A percentile compares a stretch with the other conserved stretches of the same genome.
Evolutionary conservation across 2,329 filamentous ascomycete genomes (phyloP).

Genomic region (Fusarium sp.): DNA sequence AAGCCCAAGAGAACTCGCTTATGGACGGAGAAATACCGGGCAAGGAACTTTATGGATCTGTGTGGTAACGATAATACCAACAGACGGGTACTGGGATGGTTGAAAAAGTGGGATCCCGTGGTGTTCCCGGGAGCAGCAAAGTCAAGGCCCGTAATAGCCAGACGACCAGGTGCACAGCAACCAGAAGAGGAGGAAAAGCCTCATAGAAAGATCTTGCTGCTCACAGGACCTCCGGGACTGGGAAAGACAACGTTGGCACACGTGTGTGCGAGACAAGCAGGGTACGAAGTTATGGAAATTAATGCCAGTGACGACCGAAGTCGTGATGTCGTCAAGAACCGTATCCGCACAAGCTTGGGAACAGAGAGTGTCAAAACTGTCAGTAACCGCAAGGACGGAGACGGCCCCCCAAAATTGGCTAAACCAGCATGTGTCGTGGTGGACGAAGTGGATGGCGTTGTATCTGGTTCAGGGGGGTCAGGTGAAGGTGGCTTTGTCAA

Average conservation of each 20-base stretch:
- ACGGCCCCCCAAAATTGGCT: constrained; percentile 71
- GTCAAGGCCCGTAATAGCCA: constrained; percentile 57
- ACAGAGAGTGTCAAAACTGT: constrained; percentile 91
- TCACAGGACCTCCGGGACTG: constrained; percentile 90
- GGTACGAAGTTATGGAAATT: constrained; percentile 96
- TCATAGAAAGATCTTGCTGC: constrained; percentile 86
- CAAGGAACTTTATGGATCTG: constrained; percentile 88
- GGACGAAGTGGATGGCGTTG: constrained; percentile 95
- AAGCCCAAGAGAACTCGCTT: constrained; percentile 66
- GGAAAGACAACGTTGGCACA: constrained; percentile 97
- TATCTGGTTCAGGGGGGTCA: constrained; percentile 76
- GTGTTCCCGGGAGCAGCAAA: constrained; percentile 84
- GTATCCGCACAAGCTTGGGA: constrained; percentile 89
- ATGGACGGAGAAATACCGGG: constrained; percentile 98
- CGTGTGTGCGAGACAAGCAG: constrained; percentile 92
- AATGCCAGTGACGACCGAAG: constrained; percentile 97
- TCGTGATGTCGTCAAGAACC: constrained; percentile 85
- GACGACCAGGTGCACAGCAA: constrained; percentile 53
- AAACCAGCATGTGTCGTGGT: constrained; percentile 93
- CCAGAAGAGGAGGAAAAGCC: constrained; percentile 73
- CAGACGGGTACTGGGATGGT: constrained; percentile 86
- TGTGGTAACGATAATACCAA: constrained; percentile 96
- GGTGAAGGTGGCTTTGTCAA: constrained; percentile 96
- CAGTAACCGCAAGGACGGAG: constrained; percentile 64
- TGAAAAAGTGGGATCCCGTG: constrained; percentile 91